A percentile compares a stretch with the other conserved stretches of the same genome.
These are phyloP conservation scores for Tricholoma furcatifolium DNA, from an alignment of 768 basidiomycete species.

Conservation along the genomic window DNA sequence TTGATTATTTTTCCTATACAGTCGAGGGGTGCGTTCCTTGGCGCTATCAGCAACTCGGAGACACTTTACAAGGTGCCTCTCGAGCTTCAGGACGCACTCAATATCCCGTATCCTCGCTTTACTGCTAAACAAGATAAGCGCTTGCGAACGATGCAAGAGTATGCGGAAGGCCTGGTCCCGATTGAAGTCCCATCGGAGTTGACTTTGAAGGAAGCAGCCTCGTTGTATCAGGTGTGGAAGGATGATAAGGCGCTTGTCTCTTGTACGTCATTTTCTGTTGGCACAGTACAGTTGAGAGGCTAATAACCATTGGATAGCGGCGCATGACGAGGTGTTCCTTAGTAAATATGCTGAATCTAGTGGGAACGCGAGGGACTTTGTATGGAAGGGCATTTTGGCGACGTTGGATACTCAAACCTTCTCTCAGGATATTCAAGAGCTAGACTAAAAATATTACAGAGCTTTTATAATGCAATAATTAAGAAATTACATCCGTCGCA, in stretches of 20 bases:
- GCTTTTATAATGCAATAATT: too few relatives aligned
- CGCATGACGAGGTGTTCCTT: slow-evolving; percentile 71
- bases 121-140: slow-evolving; percentile 58
- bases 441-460: background rate
- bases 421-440: background rate
- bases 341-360: slow-evolving; percentile 74
- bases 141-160: slow-evolving; percentile 44
- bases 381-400: slow-evolving; percentile 59
- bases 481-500: too few relatives aligned
- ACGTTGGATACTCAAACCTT: slow-evolving; percentile 19
- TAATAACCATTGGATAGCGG: slow-evolving; percentile 20
- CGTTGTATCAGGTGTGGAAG: slow-evolving; percentile 77
- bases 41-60: slow-evolving; percentile 64
- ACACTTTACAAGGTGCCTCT: slow-evolving; percentile 55
- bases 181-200: slow-evolving; percentile 54
- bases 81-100: slow-evolving; percentile 66
- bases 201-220: slow-evolving; percentile 64
- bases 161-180: slow-evolving; percentile 47
- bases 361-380: slow-evolving; percentile 81
- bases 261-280: slow-evolving; percentile 33
- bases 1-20: slow-evolving; percentile 23
- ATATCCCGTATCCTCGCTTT: slow-evolving; percentile 36
- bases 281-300: background rate
- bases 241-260: slow-evolving; percentile 55
- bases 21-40: slow-evolving; percentile 71